A percentile compares a stretch with the other conserved stretches of the same genome.
Conservation (phyloP, 2,329 filamentous ascomycete genomes). For the Cercospora sojina region DNA sequence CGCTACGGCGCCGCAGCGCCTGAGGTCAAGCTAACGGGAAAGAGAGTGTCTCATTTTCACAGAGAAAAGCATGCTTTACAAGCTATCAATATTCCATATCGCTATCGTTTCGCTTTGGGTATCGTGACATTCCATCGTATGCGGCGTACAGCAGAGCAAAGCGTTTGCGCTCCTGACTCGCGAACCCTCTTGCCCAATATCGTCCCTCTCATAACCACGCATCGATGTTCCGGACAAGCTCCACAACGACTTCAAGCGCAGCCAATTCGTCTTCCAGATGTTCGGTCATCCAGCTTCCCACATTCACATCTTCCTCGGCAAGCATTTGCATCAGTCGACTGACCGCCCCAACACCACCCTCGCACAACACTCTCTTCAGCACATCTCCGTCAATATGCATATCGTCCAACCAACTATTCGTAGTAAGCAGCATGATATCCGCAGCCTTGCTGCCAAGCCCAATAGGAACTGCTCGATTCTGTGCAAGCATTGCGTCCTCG, state of each 20-base stretch:
- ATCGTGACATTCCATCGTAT: constrained; percentile 6
- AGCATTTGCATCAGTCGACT: constrained; percentile 23
- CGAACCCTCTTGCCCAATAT: not conserved
- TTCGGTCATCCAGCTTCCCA: constrained; percentile 35
- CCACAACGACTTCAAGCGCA: constrained; percentile 28
- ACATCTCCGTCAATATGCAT: constrained; percentile 47
- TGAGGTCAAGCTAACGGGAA: too few species aligned
- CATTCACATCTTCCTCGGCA: constrained; percentile 26
- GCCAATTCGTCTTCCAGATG: constrained; percentile 35
- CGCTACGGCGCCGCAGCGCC: too few species aligned
- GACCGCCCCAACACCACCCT: constrained; percentile 30
- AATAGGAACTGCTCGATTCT: constrained; percentile 28
- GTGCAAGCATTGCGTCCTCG: constrained; percentile 14
- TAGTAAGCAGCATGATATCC: constrained; percentile 30
- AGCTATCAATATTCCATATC: not conserved
- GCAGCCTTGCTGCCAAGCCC: constrained; percentile 33
- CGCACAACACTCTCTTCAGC: constrained; percentile 37
- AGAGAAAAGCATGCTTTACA: not conserved
- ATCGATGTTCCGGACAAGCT: constrained; percentile 26
- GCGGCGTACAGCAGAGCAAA: not conserved
- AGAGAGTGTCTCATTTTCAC: too few species aligned
- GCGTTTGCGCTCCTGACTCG: not conserved
- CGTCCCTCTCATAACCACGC: constrained; percentile 23
- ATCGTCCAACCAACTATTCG: constrained; percentile 22
- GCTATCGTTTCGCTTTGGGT: not conserved